Evolutionary conservation across 805 yeast species (phyloP).

Genomic region (Debaryomyces hansenii): DNA sequence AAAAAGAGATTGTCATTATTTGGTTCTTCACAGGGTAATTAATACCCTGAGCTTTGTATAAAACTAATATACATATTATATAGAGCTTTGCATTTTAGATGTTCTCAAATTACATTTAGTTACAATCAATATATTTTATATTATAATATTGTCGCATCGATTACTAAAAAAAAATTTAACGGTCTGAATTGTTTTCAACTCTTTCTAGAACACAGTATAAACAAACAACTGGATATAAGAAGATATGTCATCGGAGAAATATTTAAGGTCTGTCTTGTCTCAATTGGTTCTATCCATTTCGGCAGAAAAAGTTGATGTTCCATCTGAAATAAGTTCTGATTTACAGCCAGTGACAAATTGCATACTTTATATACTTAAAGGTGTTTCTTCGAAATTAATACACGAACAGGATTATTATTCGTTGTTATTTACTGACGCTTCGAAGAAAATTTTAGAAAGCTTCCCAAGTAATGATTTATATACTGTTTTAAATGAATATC

Average conservation of each 20-base stretch:
- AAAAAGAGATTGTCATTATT: conserved; percentile 21
- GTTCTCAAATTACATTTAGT: no score
- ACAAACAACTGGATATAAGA: neutral
- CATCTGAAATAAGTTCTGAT: neutral
- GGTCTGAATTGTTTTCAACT: neutral
- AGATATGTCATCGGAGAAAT: neutral
- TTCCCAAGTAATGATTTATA: conserved; percentile 23
- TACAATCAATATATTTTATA: no score
- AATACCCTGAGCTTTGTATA: neutral
- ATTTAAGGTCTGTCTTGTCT: conserved; percentile 3
- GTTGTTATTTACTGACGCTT: conserved; percentile 14
- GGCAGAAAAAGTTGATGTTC: conserved; percentile 2
- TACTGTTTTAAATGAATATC: conserved; percentile 15
- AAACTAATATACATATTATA: no score
- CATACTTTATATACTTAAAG: conserved; percentile 15
- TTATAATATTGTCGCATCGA: neutral
- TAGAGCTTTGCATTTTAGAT: no score
- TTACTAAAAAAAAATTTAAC: conserved; percentile 1
- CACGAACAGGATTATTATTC: conserved; percentile 17
- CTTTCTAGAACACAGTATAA: neutral
- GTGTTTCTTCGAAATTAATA: conserved; percentile 24
- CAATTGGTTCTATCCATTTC: conserved; percentile 8
- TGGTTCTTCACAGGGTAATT: conserved; percentile 6
- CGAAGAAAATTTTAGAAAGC: conserved; percentile 13
- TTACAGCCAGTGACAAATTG: neutral